Evolutionary conservation across 345 rosid genomes (phyloP), one percentile per base, ranked within the genome.

Genomic region (Lumnitzera racemosa): DNA sequence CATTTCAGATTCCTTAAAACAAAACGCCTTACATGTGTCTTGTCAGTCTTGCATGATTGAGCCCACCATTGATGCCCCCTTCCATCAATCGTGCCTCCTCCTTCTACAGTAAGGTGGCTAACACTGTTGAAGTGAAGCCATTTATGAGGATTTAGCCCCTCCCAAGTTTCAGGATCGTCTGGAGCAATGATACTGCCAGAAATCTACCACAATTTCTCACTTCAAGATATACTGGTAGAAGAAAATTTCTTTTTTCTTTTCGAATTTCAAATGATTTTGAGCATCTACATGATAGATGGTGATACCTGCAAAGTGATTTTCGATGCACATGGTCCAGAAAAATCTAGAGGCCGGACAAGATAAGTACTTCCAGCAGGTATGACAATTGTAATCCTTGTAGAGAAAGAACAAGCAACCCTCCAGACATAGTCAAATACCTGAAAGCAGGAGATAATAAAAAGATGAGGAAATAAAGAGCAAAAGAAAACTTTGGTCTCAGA

Each of bases 31-130:
- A 87, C 90, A 61, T 78, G 81, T 31, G 73, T 65, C 43, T 58
- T 57, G 27, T 87, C 78, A 58, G 64, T 80, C 81, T 89, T 87
- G 84, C 98, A 92, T 48, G 96, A 89, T 43, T 59, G 71, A 48
- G 71, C 74, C 98, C 98, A 92, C 98, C 98, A 92, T 74, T 72
- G 61, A 49, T 68, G 72, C 4, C 98, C 98, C 98, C 72, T 85
- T 24, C 97, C 98, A 63, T 87, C 74, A 31, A 89, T 77, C 52
- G 69, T 76, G 61, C 98, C 98, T 23, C 88, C 83, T 63, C 98
- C 98, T 69, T 75, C 79, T 16, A 92, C 48, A 2, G 81, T 76
- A 4, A 92, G 86, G 76, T 84, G 98, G 56, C 80, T 89, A 50
- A 89, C 75, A 52, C 82, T 77, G 57, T 70, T 83, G 66, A 92